Evolutionary conservation across 1,284 basidiomycete genomes (phyloP).

Genomic region (Farysia itapuensis): DNA sequence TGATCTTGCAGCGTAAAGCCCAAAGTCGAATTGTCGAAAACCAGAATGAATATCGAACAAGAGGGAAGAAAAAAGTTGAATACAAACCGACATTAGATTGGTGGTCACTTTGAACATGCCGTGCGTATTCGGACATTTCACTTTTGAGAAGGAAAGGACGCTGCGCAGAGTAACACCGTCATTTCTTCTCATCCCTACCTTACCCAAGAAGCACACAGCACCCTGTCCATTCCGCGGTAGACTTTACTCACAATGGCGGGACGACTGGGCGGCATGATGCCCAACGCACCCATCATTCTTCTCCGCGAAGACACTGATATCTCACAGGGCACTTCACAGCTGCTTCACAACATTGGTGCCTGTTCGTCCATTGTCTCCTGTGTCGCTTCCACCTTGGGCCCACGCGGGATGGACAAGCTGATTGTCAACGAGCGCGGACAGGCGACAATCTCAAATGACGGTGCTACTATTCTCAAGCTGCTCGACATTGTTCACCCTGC

Average conservation of each 20-base stretch:
- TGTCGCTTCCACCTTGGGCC: conserved; percentile 86
- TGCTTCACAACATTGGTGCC: conserved; percentile 84
- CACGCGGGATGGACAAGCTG: conserved; percentile 97
- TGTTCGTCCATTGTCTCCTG: conserved; percentile 55
- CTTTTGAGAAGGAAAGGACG: too few species aligned
- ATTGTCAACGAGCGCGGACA: conserved; percentile 72
- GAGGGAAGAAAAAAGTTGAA: too few species aligned
- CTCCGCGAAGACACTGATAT: conserved; percentile 81
- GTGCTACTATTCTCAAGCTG: conserved; percentile 93
- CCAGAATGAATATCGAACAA: too few species aligned
- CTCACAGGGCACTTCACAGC: conserved; percentile 89
- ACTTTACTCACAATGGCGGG: conserved; percentile 15
- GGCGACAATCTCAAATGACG: conserved; percentile 95
- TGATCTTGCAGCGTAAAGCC: too few species aligned
- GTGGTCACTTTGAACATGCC: too few species aligned
- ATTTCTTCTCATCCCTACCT: too few species aligned
- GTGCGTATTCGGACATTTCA: too few species aligned
- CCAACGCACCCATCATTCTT: conserved; percentile 54
- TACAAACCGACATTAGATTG: too few species aligned
- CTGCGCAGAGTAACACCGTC: too few species aligned
- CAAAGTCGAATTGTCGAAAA: too few species aligned
- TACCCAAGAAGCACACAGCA: too few species aligned
- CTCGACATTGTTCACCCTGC: conserved; percentile 97
- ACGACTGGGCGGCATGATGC: conserved; percentile 47
- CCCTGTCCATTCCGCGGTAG: background rate